Evolutionary conservation across 352 stramenopile genomes (phyloP).

Genomic region (Thraustochytrium sp.): DNA sequence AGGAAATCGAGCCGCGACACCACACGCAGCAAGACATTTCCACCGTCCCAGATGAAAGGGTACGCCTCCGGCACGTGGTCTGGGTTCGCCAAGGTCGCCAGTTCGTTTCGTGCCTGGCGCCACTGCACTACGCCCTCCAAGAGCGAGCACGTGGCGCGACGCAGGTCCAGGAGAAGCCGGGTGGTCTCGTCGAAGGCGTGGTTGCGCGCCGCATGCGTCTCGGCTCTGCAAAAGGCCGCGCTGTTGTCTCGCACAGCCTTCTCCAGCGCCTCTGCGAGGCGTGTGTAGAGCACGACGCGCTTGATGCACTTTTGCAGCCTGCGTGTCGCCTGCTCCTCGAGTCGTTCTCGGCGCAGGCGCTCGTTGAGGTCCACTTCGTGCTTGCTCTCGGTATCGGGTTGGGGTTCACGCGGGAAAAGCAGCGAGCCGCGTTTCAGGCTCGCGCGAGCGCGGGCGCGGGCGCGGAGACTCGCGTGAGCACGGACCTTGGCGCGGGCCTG

Average conservation of each 20-base stretch:
- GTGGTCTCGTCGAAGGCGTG: conserved; percentile 21
- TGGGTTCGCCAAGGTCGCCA: neutral
- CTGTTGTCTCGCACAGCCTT: neutral
- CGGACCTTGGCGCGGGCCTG: neutral
- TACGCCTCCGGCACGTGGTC: neutral
- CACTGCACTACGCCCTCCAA: neutral
- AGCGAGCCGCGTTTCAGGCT: neutral
- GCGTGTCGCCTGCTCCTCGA: neutral
- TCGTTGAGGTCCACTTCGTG: neutral
- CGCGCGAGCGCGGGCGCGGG: neutral
- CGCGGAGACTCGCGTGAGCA: neutral
- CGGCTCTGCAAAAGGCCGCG: neutral
- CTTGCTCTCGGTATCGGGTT: neutral
- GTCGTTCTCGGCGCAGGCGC: neutral
- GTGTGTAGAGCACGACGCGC: neutral
- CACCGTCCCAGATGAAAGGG: conserved; percentile 46
- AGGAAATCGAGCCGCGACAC: conserved; percentile 34
- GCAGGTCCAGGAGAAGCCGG: neutral
- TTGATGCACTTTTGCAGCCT: neutral
- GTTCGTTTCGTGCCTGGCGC: conserved; percentile 4
- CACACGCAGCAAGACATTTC: conserved; percentile 46
- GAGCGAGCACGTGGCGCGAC: neutral
- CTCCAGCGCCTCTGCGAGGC: neutral
- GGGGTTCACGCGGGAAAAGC: no score
- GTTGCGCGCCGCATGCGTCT: neutral